phyloP scores from a whole-genome alignment of 257 asterid genomes.

The Eustoma russellianum region DNA sequence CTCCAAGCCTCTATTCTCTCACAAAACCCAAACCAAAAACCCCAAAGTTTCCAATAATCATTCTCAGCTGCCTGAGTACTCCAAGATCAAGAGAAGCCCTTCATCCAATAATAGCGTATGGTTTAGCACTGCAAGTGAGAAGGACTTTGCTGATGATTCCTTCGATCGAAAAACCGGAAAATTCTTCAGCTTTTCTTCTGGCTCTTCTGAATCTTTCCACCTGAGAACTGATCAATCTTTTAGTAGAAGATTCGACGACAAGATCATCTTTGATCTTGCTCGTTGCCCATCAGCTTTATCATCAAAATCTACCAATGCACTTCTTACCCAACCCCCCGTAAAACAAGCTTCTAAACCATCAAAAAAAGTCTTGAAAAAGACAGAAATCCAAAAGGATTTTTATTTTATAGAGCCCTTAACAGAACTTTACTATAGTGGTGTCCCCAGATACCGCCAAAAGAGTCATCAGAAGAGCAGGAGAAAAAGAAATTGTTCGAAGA shows the following conservation, averaged over 20 bases:
- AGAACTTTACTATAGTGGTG: constrained; percentile 17
- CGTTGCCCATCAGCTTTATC: constrained; percentile 21
- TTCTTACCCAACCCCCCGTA: not conserved
- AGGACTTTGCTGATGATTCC: constrained; percentile 14
- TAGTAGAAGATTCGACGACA: constrained; percentile 10
- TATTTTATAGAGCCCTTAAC: constrained; percentile 8
- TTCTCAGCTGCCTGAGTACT: not conserved
- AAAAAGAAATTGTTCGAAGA: not conserved
- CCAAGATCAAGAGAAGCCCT: constrained; percentile 8
- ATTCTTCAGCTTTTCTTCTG: constrained; percentile 41
- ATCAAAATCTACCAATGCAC: not conserved
- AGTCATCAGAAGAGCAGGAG: constrained; percentile 5
- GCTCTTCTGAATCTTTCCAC: constrained; percentile 50
- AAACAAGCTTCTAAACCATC: constrained; percentile 2
- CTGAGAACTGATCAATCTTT: constrained; percentile 15
- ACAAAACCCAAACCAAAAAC: constrained; percentile 10
- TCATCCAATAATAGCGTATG: constrained; percentile 44
- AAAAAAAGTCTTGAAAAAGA: constrained; percentile 8
- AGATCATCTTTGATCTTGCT: constrained; percentile 18
- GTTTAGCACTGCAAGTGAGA: constrained; percentile 39
- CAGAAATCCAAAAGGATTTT: constrained; percentile 7
- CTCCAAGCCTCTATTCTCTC: constrained; percentile 16
- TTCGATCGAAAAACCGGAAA: constrained; percentile 12
- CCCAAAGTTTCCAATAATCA: constrained; percentile 8
- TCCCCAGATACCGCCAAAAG: not conserved